A percentile compares a stretch with the other conserved stretches of the same genome.
These are phyloP conservation scores for Tricholoma flavovirens DNA, from an alignment of 768 basidiomycete species.

Conservation along the genomic window DNA sequence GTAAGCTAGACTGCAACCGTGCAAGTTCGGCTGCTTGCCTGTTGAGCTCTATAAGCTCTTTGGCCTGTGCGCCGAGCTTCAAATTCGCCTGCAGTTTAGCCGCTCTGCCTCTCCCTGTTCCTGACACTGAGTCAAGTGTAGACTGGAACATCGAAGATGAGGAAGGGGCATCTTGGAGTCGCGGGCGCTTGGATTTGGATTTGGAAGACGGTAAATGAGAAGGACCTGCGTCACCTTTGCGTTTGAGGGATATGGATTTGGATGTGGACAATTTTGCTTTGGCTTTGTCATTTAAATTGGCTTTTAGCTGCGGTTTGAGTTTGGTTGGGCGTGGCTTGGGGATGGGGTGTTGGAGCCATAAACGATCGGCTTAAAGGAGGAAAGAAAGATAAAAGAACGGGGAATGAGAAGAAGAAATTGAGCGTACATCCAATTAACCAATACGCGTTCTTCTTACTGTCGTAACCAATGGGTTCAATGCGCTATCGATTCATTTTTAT, in stretches of 20 bases:
- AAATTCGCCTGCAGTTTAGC: constrained; percentile 70
- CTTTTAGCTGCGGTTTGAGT: neutral
- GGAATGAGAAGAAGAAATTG: neutral
- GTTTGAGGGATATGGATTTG: constrained; percentile 29
- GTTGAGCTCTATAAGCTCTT: constrained; percentile 58
- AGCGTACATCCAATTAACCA: constrained; percentile 77
- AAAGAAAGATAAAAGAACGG: neutral
- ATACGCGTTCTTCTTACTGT: constrained; percentile 71
- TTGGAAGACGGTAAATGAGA: constrained; percentile 10
- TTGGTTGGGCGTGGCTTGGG: constrained; percentile 11
- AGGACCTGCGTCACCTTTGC: constrained; percentile 26
- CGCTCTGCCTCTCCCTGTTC: constrained; percentile 45
- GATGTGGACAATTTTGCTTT: constrained; percentile 37
- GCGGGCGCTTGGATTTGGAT: constrained; percentile 19
- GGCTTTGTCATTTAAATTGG: neutral
- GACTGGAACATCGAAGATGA: neutral
- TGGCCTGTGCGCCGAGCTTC: constrained; percentile 63
- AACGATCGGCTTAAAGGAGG: constrained; percentile 53
- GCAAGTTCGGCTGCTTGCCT: constrained; percentile 36
- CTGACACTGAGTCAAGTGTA: constrained; percentile 4
- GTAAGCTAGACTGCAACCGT: constrained; percentile 8
- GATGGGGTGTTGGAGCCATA: constrained; percentile 79
- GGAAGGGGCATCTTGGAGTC: constrained; percentile 7
- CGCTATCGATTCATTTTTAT: constrained; percentile 41
- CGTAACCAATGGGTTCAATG: constrained; percentile 81